Percentiles rank a stretch among this genome's conserved stretches.
Conservation (phyloP, 148 eudicot genomes). For the Limonium bicolor region DNA sequence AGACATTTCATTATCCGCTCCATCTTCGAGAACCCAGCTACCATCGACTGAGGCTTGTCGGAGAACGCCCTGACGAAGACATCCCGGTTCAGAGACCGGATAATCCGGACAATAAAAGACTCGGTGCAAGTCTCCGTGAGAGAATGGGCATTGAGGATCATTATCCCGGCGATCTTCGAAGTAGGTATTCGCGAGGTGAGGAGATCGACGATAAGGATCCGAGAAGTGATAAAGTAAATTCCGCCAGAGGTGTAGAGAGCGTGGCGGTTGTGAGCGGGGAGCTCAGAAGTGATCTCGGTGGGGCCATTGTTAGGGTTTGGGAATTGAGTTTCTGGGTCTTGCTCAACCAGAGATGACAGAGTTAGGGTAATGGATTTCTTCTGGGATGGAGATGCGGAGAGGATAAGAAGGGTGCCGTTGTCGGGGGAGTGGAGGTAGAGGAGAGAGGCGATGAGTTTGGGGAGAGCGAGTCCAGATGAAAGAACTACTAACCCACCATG, state of each 20-base stretch:
- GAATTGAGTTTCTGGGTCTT: too few relatives aligned
- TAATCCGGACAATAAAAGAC: slow-evolving; percentile 69
- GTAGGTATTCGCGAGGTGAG: slow-evolving; percentile 47
- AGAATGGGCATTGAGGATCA: slow-evolving; percentile 60
- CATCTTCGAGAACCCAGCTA: slow-evolving; percentile 73
- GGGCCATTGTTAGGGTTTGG: slow-evolving; percentile 18
- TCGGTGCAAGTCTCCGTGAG: slow-evolving; percentile 72
- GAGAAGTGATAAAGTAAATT: slow-evolving; percentile 44
- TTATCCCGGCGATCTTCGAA: slow-evolving; percentile 44
- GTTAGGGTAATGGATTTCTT: slow-evolving; percentile 15
- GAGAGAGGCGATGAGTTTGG: slow-evolving; percentile 51
- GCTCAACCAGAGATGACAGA: slow-evolving; percentile 1
- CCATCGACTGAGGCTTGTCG: slow-evolving; percentile 77
- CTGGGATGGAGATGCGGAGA: slow-evolving; percentile 28
- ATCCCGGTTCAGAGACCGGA: slow-evolving; percentile 32
- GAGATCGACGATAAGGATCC: slow-evolving; percentile 82
- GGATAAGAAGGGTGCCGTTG: slow-evolving; percentile 58
- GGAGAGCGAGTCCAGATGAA: slow-evolving; percentile 68
- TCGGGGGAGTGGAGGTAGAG: slow-evolving; percentile 48
- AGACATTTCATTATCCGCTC: slow-evolving; percentile 71
- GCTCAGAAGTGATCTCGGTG: slow-evolving; percentile 62
- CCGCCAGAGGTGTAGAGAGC: slow-evolving; percentile 57
- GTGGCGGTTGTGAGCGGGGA: slow-evolving; percentile 42
- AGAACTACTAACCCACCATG: slow-evolving; percentile 67
- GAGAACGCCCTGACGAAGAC: slow-evolving; percentile 69